These are phyloP conservation scores for Manihot esculenta DNA, from an alignment of 441 rosid species.

Conservation along the genomic window DNA sequence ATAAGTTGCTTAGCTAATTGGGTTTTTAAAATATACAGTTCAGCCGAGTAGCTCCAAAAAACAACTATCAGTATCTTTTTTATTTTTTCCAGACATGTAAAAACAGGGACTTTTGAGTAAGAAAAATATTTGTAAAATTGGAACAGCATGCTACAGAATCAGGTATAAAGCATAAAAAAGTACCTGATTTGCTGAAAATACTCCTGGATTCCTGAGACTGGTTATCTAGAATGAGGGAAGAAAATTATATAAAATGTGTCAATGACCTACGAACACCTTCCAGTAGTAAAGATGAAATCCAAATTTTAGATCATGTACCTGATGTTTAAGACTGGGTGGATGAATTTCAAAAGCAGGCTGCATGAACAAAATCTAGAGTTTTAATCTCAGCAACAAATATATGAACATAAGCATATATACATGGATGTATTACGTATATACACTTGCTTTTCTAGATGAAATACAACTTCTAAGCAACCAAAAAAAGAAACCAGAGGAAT, in stretches of 20 bases:
- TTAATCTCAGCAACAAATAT: slow-evolving; percentile 14
- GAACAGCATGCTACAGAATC: background rate
- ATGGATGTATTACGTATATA: background rate
- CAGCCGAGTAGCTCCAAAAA: background rate
- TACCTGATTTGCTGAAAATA: slow-evolving; percentile 83
- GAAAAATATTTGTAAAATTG: background rate
- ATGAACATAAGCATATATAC: background rate
- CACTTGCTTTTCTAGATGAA: background rate
- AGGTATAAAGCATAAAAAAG: slow-evolving; percentile 4
- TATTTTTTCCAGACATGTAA: background rate
- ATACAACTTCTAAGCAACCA: background rate
- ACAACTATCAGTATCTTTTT: background rate
- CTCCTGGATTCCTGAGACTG: slow-evolving; percentile 80
- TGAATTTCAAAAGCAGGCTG: slow-evolving; percentile 83
- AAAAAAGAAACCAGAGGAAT: background rate
- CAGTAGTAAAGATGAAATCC: slow-evolving; percentile 2
- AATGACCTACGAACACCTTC: background rate
- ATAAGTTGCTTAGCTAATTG: background rate
- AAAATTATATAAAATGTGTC: slow-evolving; percentile 1
- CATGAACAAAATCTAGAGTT: slow-evolving; percentile 22
- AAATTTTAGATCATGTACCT: slow-evolving; percentile 47
- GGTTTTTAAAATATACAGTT: background rate
- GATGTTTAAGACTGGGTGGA: slow-evolving; percentile 46
- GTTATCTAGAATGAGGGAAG: slow-evolving; percentile 48
- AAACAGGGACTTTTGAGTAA: background rate